A percentile compares a stretch with the other conserved stretches of the same genome.
Conservation (phyloP, 2,329 filamentous ascomycete species). For the Calycina herbarum region DNA sequence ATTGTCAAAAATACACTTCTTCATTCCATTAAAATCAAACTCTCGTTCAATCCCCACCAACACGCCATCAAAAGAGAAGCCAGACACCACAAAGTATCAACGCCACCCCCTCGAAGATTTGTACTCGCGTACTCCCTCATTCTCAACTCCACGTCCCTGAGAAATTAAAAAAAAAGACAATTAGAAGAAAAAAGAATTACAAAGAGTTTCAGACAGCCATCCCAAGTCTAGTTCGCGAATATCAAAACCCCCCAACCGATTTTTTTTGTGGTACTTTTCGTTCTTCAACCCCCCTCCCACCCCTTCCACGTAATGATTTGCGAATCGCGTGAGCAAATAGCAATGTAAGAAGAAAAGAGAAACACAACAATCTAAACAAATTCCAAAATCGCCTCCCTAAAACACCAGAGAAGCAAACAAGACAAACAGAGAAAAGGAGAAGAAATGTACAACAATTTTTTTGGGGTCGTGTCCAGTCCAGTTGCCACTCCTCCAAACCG, state of each 20-base stretch:
- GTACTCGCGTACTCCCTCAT: not conserved
- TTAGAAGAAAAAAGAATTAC: not conserved
- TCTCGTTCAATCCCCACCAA: not conserved
- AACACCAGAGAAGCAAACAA: conserved; percentile 1
- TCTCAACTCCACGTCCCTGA: not conserved
- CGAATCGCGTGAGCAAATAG: not conserved
- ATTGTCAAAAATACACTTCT: no score
- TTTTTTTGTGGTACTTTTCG: not conserved
- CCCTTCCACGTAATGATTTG: no score
- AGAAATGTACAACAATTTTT: not conserved
- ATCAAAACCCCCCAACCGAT: not conserved
- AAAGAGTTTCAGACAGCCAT: not conserved
- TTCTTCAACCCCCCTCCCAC: not conserved
- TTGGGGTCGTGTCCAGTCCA: not conserved
- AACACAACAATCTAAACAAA: not conserved
- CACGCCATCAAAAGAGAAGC: not conserved
- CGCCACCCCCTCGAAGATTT: not conserved
- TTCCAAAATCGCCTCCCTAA: not conserved
- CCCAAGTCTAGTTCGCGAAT: not conserved
- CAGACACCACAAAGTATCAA: not conserved
- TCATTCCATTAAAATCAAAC: no score
- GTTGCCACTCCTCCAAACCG: not conserved
- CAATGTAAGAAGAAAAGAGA: not conserved
- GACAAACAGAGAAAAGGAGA: not conserved
- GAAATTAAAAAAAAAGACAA: not conserved